Conservation (phyloP, 805 yeast genomes). For the Pichia occidentalis region DNA sequence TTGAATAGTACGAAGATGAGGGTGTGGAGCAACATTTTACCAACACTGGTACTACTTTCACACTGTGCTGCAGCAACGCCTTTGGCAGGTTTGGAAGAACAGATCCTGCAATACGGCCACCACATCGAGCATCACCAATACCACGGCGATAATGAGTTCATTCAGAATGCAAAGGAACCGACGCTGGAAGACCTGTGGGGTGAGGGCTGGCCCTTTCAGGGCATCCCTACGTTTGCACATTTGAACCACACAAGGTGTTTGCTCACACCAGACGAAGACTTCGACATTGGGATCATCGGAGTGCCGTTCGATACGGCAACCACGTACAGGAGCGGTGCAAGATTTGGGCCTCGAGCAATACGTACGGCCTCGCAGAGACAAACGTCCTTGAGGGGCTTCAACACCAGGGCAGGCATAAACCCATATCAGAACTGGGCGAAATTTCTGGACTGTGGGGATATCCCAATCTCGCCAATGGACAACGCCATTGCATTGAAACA, state of each 20-base stretch:
- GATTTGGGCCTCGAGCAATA: conserved; percentile 76
- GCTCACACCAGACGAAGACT: conserved; percentile 36
- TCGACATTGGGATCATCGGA: conserved; percentile 70
- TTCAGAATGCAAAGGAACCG: conserved; percentile 20
- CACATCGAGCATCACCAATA: too few relatives aligned
- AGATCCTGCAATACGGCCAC: too few relatives aligned
- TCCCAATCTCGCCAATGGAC: conserved; percentile 56
- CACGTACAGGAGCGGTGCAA: conserved; percentile 71
- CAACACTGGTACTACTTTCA: too few relatives aligned
- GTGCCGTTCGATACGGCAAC: conserved; percentile 83
- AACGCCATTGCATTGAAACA: conserved; percentile 46
- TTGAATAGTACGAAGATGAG: too few relatives aligned
- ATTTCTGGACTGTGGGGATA: conserved; percentile 50
- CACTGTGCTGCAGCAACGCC: too few relatives aligned
- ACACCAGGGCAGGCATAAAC: conserved; percentile 46
- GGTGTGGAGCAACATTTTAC: too few relatives aligned
- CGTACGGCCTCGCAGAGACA: conserved; percentile 68
- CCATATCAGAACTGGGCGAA: conserved; percentile 46
- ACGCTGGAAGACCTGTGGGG: conserved; percentile 64
- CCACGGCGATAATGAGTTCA: too few relatives aligned
- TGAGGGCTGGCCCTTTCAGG: conserved; percentile 64
- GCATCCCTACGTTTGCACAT: conserved; percentile 70
- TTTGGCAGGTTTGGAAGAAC: too few relatives aligned
- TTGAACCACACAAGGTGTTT: conserved; percentile 56
- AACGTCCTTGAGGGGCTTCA: conserved; percentile 61